phyloP scores from a whole-genome alignment of 2,329 filamentous ascomycete genomes.

The Ascochyta koolunga region DNA sequence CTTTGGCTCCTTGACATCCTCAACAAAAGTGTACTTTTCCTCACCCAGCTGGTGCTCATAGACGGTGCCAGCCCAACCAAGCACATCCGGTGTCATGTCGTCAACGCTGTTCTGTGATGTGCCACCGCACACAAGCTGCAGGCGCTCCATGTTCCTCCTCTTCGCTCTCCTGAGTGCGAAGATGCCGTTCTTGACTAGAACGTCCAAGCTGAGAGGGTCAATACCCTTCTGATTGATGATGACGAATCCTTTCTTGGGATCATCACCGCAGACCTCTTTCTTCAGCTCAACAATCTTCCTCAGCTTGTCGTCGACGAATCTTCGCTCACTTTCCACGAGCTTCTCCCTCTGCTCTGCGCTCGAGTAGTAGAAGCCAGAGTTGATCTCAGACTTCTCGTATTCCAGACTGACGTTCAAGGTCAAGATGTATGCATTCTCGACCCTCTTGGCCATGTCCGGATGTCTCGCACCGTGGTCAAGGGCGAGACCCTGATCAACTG shows the following conservation, averaged over 20 bases:
- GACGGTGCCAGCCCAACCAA: conserved; percentile 94
- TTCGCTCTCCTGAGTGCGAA: conserved; percentile 92
- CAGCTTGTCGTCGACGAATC: conserved; percentile 94
- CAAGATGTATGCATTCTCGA: conserved; percentile 94
- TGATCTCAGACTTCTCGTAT: conserved; percentile 99
- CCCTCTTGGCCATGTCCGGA: conserved; percentile 95
- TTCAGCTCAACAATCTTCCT: conserved; percentile 98
- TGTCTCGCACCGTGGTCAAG: conserved; percentile 95
- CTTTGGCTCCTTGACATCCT: conserved; percentile 98
- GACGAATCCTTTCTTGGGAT: conserved; percentile 93
- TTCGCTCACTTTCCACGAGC: conserved; percentile 94
- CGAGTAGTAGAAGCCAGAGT: conserved; percentile 98
- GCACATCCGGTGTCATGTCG: conserved; percentile 82
- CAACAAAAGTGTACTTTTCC: conserved; percentile 98
- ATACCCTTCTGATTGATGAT: conserved; percentile 99
- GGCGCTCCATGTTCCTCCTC: conserved; percentile 97
- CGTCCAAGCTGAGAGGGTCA: conserved; percentile 92
- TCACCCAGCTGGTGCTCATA: conserved; percentile 98
- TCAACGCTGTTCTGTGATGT: conserved; percentile 95
- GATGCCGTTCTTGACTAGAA: conserved; percentile 97
- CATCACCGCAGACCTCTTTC: conserved; percentile 93
- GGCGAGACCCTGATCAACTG: conserved; percentile 93
- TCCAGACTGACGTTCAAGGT: conserved; percentile 96
- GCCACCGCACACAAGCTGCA: conserved; percentile 94
- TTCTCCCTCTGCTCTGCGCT: conserved; percentile 97